Base-by-base conservation (phyloP, 495 filamentous ascomycete genomes). In the Aspergillus cavernicola region DNA sequence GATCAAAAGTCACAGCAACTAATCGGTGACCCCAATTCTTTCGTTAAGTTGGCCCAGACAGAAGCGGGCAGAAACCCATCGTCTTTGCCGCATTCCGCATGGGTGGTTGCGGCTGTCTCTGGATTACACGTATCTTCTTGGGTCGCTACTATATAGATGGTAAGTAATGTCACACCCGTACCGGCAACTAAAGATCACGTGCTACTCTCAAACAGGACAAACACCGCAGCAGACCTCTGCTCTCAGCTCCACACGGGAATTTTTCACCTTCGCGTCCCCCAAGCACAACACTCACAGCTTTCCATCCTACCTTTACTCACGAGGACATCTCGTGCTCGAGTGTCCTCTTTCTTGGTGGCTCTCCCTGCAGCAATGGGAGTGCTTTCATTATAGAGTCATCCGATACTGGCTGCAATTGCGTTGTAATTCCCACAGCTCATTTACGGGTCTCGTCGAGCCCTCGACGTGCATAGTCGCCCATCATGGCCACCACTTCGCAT, bases 401-500 rank as follows among this genome's bases (percentile, higher is more conserved):
- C 58, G 11, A 36, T 22, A 16, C 32, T 58, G 65, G 57, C 62
- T 71, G 66, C 64, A 68, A 68, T 67, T 60, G 69, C 61, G 45
- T 61, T 51, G 58, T 60, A 58, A 58, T 11, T 53, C 9, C 11
- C 12, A 40, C 50, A 55, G 50, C 56, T 18, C 35, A 48, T 55
- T 45, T 40, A 52, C 50, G 33, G 32, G 47, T 29, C 38, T 47
- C 32, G 22, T 50, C 38, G 41, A 52, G 44, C 38, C n/a, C 50
- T 52, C 57, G 45, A 56, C 58, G 46, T 37, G 24, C 64, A 49
- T 47, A 48, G 32, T 39, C 61, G 60, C 64, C 70, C 80, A 88
- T 59, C 72, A 99, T 99, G 93, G 91, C 93, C 67, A 92, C 90
- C 54, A 96, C 91, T 37, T 96, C 91, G 59, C 90, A 89, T 64